These are phyloP conservation scores for Mrakia blollopis DNA, from an alignment of 768 basidiomycete genomes.

Conservation along the genomic window DNA sequence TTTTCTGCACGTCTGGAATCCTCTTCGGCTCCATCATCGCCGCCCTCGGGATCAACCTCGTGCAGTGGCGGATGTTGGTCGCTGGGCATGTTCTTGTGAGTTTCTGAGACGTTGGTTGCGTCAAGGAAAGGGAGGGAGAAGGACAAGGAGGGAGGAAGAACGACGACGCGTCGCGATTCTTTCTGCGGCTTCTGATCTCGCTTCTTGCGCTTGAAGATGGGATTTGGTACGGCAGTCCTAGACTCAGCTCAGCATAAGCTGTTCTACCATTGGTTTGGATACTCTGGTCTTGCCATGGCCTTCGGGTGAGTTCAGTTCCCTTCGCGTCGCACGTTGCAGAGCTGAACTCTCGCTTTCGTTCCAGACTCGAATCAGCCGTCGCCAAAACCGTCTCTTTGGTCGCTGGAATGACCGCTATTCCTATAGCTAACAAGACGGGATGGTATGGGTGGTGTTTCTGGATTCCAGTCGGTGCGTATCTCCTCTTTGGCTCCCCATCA, in stretches of 20 bases:
- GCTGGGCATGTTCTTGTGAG: slow-evolving; percentile 10
- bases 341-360: not conserved
- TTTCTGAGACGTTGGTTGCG: not conserved
- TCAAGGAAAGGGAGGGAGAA: no score
- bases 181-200: not conserved
- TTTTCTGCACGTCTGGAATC: slow-evolving; percentile 17
- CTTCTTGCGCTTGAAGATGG: not conserved
- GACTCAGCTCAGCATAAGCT: slow-evolving; percentile 27
- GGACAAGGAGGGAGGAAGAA: no score
- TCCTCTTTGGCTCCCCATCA: no score
- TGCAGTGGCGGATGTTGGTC: slow-evolving; percentile 16
- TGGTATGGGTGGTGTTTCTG: slow-evolving; percentile 4
- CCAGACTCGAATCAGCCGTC: slow-evolving; percentile 18
- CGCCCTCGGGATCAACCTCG: slow-evolving; percentile 17
- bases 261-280: slow-evolving; percentile 24
- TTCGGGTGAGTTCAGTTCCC: not conserved
- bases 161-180: not conserved
- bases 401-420: slow-evolving; percentile 15
- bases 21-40: slow-evolving; percentile 26
- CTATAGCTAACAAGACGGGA: slow-evolving; percentile 13
- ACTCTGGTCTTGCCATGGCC: not conserved
- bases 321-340: no score
- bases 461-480: not conserved
- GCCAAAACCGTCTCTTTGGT: not conserved
- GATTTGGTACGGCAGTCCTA: slow-evolving; percentile 22